Evolutionary conservation across 768 basidiomycete species (phyloP), one percentile per base, ranked within the genome.

Genomic region (Pleurotus ostreatus): DNA sequence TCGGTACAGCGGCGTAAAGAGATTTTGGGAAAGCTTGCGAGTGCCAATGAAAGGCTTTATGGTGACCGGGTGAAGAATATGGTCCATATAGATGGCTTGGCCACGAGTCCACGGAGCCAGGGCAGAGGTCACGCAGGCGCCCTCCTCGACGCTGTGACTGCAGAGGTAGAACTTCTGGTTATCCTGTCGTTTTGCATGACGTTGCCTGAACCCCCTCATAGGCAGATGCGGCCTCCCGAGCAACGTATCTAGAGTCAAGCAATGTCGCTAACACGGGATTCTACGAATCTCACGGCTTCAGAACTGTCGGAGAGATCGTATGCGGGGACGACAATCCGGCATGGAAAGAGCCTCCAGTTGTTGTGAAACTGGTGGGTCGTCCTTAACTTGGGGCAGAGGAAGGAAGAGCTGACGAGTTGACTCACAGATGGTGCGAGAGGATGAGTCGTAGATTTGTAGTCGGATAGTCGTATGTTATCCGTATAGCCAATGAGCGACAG

Each of bases 281-380:
- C 30, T 69, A 69, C 48, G 58, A 58, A 12, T 40, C 45, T 18
- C 66, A 66, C 51, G 68, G 67, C n/a, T 69, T 65, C 44, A 55
- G 59, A 18, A 54, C 64, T 4, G 56, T 70, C 5, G 66, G 59
- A 16, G 61, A 64, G 23, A 56, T 65, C 1, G 26, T 59, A 4
- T 39, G 71, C 0, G 72, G 72, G 8, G 68, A 68, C 12, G 55
- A 65, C 2, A 68, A 72, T 55, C 68, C 69, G n/a, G 55, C 58
- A 22, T 73, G 72, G 72, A 46, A 63, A 25, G 59, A 56, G 16
- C 56, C 62, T n/a, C 68, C 69, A 15, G 63, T 73, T 4, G 56
- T 67, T 13, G 54, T 70, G 12, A 61, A 59, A 40, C 60, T 73
- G 26, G 72, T 71, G 55, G 30, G 69, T 61, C 13, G 41, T 15